These are phyloP conservation scores for Saururus chinensis DNA, from an alignment of 164 flowering plant genomes.

Conservation along the genomic window DNA sequence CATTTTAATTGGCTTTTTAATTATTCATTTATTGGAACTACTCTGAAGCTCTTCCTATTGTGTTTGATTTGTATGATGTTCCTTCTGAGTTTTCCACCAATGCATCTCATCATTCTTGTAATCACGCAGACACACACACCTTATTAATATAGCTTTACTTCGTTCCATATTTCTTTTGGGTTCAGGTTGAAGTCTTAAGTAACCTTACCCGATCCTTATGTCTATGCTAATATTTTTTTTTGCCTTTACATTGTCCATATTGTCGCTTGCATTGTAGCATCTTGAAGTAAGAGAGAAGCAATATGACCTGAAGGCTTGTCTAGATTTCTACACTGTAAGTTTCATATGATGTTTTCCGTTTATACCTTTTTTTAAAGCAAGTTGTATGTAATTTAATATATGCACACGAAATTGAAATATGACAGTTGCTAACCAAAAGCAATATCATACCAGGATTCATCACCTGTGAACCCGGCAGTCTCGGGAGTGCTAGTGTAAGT, in stretches of 20 bases:
- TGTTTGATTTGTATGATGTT: too few species aligned
- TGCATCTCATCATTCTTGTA: too few species aligned
- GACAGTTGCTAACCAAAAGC: background rate
- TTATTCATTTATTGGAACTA: too few species aligned
- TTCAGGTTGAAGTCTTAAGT: too few species aligned
- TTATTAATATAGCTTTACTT: too few species aligned
- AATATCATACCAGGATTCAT: constrained; percentile 40
- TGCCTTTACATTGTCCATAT: background rate
- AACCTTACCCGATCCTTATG: background rate
- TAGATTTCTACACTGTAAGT: constrained; percentile 85
- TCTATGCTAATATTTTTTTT: background rate
- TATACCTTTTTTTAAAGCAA: background rate
- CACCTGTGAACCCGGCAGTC: constrained; percentile 42
- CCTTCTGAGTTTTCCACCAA: too few species aligned
- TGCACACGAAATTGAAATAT: background rate
- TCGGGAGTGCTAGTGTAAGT: constrained; percentile 84
- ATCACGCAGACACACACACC: too few species aligned
- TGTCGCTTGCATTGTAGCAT: constrained; percentile 37
- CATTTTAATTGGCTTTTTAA: too few species aligned
- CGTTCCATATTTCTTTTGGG: too few species aligned
- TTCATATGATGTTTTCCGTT: too few species aligned
- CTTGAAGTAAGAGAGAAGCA: constrained; percentile 97
- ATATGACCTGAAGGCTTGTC: constrained; percentile 66
- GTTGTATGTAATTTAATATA: background rate
- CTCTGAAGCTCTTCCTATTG: too few species aligned